Conservation (phyloP, 2,329 filamentous ascomycete genomes). For the Fusarium albidum region DNA sequence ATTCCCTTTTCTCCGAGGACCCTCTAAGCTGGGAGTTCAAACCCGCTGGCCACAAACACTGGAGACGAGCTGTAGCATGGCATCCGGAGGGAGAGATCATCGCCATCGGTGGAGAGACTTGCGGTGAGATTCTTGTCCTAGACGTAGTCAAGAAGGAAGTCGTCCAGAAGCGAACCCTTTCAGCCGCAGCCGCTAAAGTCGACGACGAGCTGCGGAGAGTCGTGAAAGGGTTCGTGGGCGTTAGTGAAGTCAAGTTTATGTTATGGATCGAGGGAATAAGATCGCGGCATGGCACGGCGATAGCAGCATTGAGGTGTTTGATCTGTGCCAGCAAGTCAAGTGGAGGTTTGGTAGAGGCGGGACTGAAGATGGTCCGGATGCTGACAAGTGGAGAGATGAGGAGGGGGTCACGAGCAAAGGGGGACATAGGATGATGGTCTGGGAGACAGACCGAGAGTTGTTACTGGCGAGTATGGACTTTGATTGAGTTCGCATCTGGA, state of each 20-base stretch:
- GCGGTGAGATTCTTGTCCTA: slow-evolving; percentile 12
- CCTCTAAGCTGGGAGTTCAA: slow-evolving; percentile 3
- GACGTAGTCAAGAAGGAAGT: slow-evolving; percentile 1
- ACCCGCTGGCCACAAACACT: background rate
- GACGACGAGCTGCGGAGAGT: background rate
- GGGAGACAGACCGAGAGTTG: slow-evolving; percentile 10
- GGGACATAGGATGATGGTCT: slow-evolving; percentile 11
- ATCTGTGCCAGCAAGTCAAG: slow-evolving; percentile 9
- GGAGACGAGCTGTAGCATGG: slow-evolving; percentile 18
- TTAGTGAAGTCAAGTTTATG: slow-evolving; percentile 6
- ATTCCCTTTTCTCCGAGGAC: background rate
- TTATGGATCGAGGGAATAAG: slow-evolving; percentile 19
- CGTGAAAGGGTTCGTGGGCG: background rate
- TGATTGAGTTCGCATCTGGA: slow-evolving; percentile 24
- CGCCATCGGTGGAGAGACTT: slow-evolving; percentile 10
- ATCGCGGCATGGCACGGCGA: slow-evolving; percentile 14
- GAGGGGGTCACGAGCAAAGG: slow-evolving; percentile 12
- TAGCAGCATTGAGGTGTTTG: slow-evolving; percentile 20
- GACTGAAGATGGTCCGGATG: slow-evolving; percentile 7
- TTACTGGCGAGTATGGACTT: slow-evolving; percentile 14
- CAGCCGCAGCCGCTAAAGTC: background rate
- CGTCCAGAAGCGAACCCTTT: slow-evolving; percentile 9
- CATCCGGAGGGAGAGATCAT: slow-evolving; percentile 16
- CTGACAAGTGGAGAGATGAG: slow-evolving; percentile 16
- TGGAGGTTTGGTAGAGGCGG: slow-evolving; percentile 26